These are phyloP conservation scores for Colletotrichum sp. DNA, from an alignment of 2,329 filamentous ascomycete genomes.

Conservation along the genomic window DNA sequence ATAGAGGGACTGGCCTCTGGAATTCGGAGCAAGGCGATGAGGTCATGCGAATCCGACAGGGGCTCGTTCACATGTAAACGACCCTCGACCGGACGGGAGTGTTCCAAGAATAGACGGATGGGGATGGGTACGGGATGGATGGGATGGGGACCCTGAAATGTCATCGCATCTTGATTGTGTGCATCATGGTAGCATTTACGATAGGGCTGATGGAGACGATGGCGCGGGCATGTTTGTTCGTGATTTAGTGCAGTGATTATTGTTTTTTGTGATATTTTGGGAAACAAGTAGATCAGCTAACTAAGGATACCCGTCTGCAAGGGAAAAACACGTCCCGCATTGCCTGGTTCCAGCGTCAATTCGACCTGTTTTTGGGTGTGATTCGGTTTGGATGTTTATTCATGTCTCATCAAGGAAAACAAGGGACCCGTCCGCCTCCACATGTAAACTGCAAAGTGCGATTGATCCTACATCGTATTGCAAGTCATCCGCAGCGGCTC, in stretches of 20 bases:
- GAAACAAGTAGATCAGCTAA: neutral
- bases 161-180: neutral
- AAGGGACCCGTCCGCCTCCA: neutral
- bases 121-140: neutral
- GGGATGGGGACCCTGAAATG: neutral
- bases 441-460: neutral
- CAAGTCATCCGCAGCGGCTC: neutral
- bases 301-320: neutral
- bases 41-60: neutral
- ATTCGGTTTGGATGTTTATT: neutral
- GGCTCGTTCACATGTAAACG: neutral
- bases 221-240: neutral
- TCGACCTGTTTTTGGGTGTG: neutral
- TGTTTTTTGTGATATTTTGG: neutral
- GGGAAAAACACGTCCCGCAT: neutral
- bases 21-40: neutral
- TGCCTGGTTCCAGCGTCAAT: neutral
- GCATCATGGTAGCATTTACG: neutral
- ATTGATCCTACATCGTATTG: neutral
- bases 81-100: neutral
- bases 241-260: neutral
- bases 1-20: neutral
- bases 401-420: neutral
- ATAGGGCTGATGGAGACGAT: constrained; percentile 5
- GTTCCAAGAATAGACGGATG: constrained; percentile 12